Percentiles rank a stretch among this genome's conserved stretches.
Conservation (phyloP, 2,329 filamentous ascomycete genomes). For the Talaromyces verruculosus region DNA sequence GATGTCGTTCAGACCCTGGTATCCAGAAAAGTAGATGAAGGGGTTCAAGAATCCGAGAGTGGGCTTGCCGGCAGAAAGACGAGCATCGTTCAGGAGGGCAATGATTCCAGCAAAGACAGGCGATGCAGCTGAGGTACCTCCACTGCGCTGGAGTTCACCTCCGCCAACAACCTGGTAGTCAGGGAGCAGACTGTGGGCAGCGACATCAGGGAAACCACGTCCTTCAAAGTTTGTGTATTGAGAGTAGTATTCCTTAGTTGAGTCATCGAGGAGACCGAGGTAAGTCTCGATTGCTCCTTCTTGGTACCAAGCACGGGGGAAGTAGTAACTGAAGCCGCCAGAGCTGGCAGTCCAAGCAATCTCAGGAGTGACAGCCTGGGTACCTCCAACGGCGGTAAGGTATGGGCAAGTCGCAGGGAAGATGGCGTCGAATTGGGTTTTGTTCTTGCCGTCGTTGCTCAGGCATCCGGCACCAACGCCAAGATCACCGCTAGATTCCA, state of each 20-base stretch:
- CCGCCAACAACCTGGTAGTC: constrained; percentile 34
- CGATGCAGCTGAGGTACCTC: constrained; percentile 48
- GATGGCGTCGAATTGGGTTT: constrained; percentile 50
- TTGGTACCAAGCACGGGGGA: constrained; percentile 47
- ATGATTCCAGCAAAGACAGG: constrained; percentile 62
- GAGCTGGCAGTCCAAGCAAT: constrained; percentile 37
- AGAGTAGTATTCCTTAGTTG: constrained; percentile 52
- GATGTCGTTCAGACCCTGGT: constrained; percentile 52
- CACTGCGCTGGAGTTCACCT: constrained; percentile 22
- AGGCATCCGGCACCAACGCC: constrained; percentile 35
- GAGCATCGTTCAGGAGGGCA: constrained; percentile 62
- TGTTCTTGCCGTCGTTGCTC: constrained; percentile 39
- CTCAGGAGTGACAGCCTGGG: constrained; percentile 33
- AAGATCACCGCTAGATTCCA: constrained; percentile 34
- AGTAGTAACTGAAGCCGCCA: constrained; percentile 51
- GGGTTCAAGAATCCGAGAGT: constrained; percentile 62
- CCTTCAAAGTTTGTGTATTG: constrained; percentile 52
- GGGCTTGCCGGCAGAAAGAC: constrained; percentile 52
- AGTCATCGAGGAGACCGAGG: constrained; percentile 41
- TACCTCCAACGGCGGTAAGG: constrained; percentile 50
- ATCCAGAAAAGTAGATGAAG: constrained; percentile 56
- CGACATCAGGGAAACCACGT: constrained; percentile 62
- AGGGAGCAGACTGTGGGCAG: constrained; percentile 54
- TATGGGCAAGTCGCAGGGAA: constrained; percentile 56
- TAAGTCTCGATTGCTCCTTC: constrained; percentile 42